Conservation (phyloP, 495 filamentous ascomycete species). For the Hypoxylon rickii region DNA sequence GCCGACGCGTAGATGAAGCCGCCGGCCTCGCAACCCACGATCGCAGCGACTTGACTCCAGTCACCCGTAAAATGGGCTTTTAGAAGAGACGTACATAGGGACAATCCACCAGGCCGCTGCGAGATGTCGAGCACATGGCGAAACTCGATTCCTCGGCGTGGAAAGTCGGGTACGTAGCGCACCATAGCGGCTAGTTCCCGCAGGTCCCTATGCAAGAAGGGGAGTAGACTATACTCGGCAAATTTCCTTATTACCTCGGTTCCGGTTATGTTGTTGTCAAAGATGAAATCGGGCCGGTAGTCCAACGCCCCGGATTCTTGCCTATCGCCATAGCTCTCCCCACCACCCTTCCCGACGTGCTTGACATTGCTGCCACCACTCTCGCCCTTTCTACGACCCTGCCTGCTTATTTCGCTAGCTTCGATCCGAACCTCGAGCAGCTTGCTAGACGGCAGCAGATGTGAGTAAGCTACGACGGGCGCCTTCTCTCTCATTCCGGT, state of each 20-base stretch:
- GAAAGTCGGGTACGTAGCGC: slow-evolving; percentile 55
- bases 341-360: slow-evolving; percentile 37
- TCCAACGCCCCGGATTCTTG: too few relatives aligned
- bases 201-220: slow-evolving; percentile 55
- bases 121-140: slow-evolving; percentile 63
- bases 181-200: slow-evolving; percentile 59
- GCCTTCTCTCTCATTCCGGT: slow-evolving; percentile 70
- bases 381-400: slow-evolving; percentile 24
- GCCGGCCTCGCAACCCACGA: slow-evolving; percentile 62
- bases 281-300: slow-evolving; percentile 54
- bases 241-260: slow-evolving; percentile 47
- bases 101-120: slow-evolving; percentile 58
- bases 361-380: slow-evolving; percentile 35
- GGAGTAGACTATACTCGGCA: slow-evolving; percentile 53
- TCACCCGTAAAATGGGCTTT: slow-evolving; percentile 52
- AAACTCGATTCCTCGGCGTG: slow-evolving; percentile 57
- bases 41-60: slow-evolving; percentile 52
- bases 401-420: slow-evolving; percentile 47
- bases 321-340: too few relatives aligned
- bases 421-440: slow-evolving; percentile 59
- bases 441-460: slow-evolving; percentile 60
- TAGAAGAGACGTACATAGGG: slow-evolving; percentile 59
- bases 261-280: slow-evolving; percentile 55
- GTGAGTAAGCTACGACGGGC: slow-evolving; percentile 58
- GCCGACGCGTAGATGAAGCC: slow-evolving; percentile 63